Conservation (phyloP, 1,284 basidiomycete genomes). For the Moniliella sp. region DNA sequence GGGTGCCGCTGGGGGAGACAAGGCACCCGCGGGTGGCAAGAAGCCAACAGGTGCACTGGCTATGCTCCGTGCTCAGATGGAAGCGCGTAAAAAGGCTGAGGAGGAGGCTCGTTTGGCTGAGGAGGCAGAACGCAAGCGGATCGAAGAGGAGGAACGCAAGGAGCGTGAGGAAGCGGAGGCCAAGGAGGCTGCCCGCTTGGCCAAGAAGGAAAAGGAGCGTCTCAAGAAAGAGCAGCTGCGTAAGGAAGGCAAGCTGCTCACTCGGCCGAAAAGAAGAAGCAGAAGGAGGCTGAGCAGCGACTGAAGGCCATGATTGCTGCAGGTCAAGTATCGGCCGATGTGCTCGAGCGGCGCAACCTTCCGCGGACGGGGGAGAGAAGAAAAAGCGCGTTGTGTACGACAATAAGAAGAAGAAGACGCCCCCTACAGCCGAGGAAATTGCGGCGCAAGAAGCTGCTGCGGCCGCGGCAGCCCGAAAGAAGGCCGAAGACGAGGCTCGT, state of each 20-base stretch:
- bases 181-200: slow-evolving; percentile 24
- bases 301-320: slow-evolving; percentile 72
- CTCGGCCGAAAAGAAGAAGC: slow-evolving; percentile 70
- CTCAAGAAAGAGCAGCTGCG: slow-evolving; percentile 29
- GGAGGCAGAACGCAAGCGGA: slow-evolving; percentile 16
- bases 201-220: slow-evolving; percentile 30
- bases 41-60: slow-evolving; percentile 28
- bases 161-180: slow-evolving; percentile 28
- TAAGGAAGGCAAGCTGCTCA: slow-evolving; percentile 31
- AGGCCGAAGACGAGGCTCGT: no score
- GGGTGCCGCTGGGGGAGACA: slow-evolving; percentile 4
- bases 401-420: slow-evolving; percentile 59
- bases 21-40: slow-evolving; percentile 7
- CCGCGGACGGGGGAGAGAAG: slow-evolving; percentile 21
- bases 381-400: slow-evolving; percentile 49
- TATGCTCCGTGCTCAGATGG: slow-evolving; percentile 26
- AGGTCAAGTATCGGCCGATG: slow-evolving; percentile 64
- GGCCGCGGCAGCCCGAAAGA: no score
- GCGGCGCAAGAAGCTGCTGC: background rate
- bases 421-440: slow-evolving; percentile 20
- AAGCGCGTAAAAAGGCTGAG: slow-evolving; percentile 30
- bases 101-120: slow-evolving; percentile 28
- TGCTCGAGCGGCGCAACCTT: no score
- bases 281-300: slow-evolving; percentile 67
- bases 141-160: slow-evolving; percentile 27